These are phyloP conservation scores for Uronychia setigera DNA, from an alignment of 73 alveolate genomes.

Conservation along the genomic window DNA sequence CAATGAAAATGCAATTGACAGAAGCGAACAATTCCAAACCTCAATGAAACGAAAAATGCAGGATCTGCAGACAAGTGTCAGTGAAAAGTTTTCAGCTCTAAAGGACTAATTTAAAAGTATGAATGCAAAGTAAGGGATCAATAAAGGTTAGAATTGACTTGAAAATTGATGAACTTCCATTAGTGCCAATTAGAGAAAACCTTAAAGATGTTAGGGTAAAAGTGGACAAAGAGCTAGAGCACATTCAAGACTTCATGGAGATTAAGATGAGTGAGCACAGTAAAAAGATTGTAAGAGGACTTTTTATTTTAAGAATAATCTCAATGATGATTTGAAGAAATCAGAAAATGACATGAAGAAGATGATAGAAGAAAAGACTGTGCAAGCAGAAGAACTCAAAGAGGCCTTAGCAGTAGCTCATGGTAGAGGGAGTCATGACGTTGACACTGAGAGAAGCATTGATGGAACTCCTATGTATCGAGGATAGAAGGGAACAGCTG, in stretches of 20 bases:
- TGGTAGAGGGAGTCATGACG: not conserved
- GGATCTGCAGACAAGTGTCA: not conserved
- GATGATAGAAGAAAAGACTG: not conserved
- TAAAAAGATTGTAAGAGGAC: not conserved
- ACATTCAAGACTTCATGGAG: not conserved
- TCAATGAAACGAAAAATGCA: not conserved
- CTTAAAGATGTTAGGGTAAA: not conserved
- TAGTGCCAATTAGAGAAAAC: not conserved
- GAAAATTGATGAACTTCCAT: not conserved
- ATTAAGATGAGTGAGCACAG: not conserved
- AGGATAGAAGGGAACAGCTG: not conserved
- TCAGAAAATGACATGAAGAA: not conserved
- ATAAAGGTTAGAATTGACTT: not conserved
- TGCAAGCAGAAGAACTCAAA: not conserved
- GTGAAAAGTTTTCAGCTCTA: not conserved
- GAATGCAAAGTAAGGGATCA: not conserved
- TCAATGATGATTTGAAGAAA: not conserved
- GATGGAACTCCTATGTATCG: not conserved
- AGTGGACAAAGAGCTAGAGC: not conserved
- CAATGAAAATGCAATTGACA: not conserved
- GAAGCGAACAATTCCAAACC: not conserved
- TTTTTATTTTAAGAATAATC: not conserved
- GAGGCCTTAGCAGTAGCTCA: not conserved
- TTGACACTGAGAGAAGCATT: constrained; percentile 1
- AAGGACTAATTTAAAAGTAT: not conserved